Conservation (phyloP, 495 filamentous ascomycete genomes). For the Amorphotheca resinae region DNA sequence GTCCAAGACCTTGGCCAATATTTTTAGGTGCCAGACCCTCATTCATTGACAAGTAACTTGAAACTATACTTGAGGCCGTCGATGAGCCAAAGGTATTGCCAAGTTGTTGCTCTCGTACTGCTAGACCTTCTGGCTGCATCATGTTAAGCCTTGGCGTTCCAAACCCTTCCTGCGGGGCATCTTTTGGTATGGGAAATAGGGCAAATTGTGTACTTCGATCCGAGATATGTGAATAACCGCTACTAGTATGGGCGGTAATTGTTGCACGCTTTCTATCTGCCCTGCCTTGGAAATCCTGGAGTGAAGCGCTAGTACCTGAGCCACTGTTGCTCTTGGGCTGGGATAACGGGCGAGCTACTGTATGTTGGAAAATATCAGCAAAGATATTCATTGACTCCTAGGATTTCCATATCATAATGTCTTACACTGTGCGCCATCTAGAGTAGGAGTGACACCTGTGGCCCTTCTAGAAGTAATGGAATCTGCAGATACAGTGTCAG, state of each 20-base stretch:
- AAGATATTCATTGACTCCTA: not conserved
- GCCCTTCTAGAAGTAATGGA: not conserved
- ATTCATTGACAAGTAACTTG: not conserved
- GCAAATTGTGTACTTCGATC: not conserved
- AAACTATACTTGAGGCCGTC: not conserved
- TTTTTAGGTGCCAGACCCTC: not conserved
- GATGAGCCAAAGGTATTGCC: constrained; percentile 7
- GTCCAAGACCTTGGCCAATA: not conserved
- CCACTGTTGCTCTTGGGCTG: not conserved
- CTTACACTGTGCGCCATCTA: not conserved
- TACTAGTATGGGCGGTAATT: not conserved
- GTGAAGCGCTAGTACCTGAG: not conserved
- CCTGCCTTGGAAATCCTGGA: constrained; percentile 1
- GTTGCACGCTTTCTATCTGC: not conserved
- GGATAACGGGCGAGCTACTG: not conserved
- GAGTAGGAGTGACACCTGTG: not conserved
- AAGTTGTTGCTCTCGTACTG: not conserved
- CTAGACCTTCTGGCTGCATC: not conserved
- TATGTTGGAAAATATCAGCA: not conserved
- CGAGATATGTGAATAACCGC: not conserved
- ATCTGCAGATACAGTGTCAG: not conserved
- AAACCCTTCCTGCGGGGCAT: not conserved
- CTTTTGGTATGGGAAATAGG: not conserved
- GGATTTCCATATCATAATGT: not conserved
- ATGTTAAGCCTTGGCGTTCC: not conserved